Evolutionary conservation across 768 basidiomycete genomes (phyloP), one percentile per base, ranked within the genome.

Genomic region (Coprinopsis strossmayeri): DNA sequence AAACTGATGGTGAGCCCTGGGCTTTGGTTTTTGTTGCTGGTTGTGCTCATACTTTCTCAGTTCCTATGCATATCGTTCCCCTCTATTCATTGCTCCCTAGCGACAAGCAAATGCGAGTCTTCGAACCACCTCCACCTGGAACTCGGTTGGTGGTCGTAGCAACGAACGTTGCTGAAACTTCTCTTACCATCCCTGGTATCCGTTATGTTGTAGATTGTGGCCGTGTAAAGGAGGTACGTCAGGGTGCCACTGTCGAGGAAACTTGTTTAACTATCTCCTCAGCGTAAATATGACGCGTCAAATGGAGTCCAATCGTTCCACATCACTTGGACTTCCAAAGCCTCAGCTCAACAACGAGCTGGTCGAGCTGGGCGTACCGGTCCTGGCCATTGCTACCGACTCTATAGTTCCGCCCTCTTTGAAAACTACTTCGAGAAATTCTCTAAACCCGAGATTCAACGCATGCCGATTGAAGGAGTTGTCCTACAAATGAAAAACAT

Each of bases 401-500:
- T 98, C 11, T 98, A 95, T 69, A 97, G 95, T 5, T 94, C 91
- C 7, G 91, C 94, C 13, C 74, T 99, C 12, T 98, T 79, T 64
- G 96, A 98, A 62, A 81, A 94, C 59, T 81, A 95, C 64, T 95
- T 98, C 60, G 84, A 88, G 26, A 68, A 81, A 49, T 95, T 95
- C 64, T 77, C 90, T 0, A 70, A 80, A 50, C 96, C 96, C 1
- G 96, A 99, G 64, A 94, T 98, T 48, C 75, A 92, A 37, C 86
- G 94, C 20, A 92, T 90, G 71, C 94, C 96, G 0, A 95, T 98
- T 56, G 96, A 98, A 57, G 94, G 93, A 1, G 85, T 98, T 20
- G 89, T 98, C 7, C 72, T 98, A 26, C 94, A 97, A 64, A 97
- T 99, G 95, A 99, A 99, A 72, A 84, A 82, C 64, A 97, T 99